A percentile compares a stretch with the other conserved stretches of the same genome.
phyloP scores from a whole-genome alignment of 345 rosid genomes.

The Syzygium aqueum region DNA sequence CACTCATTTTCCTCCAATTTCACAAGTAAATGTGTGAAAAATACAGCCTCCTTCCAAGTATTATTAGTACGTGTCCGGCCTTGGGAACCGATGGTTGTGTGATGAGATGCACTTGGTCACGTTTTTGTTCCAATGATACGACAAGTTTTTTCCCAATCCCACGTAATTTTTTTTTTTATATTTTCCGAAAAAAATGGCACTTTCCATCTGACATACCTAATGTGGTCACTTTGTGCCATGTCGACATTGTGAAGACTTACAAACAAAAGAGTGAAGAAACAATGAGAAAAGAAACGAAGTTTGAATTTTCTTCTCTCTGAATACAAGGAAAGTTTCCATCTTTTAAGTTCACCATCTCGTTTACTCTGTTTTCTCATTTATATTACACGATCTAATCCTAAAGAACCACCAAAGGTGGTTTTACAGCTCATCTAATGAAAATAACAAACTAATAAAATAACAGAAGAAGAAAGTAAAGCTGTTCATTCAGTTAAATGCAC shows the following conservation, averaged over 20 bases:
- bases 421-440: no score
- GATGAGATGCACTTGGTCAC: neutral
- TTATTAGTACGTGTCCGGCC: neutral
- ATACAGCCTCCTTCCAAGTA: neutral
- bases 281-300: no score
- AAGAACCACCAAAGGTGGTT: no score
- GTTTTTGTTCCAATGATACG: neutral
- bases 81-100: neutral
- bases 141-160: neutral
- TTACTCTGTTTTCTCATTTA: no score
- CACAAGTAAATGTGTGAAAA: neutral
- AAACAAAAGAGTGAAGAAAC: accelerated
- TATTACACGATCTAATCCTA: accelerated
- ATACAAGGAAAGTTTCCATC: no score
- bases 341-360: no score
- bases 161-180: neutral
- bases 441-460: no score
- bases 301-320: no score
- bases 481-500: no score
- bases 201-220: neutral
- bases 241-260: no score
- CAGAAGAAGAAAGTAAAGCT: no score
- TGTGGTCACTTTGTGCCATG: neutral
- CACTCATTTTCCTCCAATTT: neutral
- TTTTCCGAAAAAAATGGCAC: neutral